phyloP scores from a whole-genome alignment of 192 early-diverging fungal species.

The Rhizoclosmatium globosum region DNA sequence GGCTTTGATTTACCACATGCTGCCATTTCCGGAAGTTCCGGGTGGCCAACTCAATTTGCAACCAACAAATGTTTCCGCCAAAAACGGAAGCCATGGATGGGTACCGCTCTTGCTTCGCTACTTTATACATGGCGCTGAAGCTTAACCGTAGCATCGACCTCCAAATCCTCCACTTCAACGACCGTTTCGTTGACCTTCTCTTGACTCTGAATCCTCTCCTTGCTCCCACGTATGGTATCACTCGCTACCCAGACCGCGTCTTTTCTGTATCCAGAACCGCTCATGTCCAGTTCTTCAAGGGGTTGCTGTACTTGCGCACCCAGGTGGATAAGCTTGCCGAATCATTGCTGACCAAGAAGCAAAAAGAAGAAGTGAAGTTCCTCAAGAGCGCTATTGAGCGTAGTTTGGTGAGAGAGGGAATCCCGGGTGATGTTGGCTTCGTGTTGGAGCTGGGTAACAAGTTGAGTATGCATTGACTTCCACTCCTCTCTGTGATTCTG shows the following conservation, averaged over 20 bases:
- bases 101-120: no score
- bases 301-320: background rate
- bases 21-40: no score
- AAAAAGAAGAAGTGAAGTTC: background rate
- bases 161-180: background rate
- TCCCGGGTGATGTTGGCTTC: slow-evolving; percentile 1
- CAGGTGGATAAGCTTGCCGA: background rate
- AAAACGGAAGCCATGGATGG: no score
- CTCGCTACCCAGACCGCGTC: slow-evolving; percentile 1
- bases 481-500: no score
- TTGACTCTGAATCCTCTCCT: background rate
- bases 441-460: slow-evolving; percentile 8
- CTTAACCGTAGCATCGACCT: background rate
- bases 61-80: no score
- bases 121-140: no score
- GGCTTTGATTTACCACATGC: no score
- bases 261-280: background rate
- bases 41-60: no score
- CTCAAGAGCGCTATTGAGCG: background rate
- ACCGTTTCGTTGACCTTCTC: background rate
- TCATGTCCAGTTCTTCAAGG: background rate
- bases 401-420: background rate
- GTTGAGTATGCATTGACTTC: background rate
- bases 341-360: background rate
- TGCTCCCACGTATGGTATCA: background rate